Conservation (phyloP, 331 rosid species). For the Phaseolus coccineus region DNA sequence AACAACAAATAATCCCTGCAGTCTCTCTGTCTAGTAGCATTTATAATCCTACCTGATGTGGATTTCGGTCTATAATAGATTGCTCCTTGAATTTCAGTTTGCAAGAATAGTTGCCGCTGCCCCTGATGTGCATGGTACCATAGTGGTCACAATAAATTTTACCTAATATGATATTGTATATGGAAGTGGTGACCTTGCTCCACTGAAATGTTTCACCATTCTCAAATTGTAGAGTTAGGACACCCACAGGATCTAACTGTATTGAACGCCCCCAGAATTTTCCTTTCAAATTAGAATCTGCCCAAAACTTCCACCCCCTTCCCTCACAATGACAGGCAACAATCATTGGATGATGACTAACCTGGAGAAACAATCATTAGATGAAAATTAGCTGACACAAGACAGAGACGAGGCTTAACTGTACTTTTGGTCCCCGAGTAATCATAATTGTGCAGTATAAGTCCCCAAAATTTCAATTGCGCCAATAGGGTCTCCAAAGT, state of each 20-base stretch:
- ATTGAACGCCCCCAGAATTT: constrained; percentile 99
- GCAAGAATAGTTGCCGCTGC: constrained; percentile 94
- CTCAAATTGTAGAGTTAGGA: constrained; percentile 90
- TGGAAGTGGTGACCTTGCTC: constrained; percentile 99
- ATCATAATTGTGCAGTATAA: no score
- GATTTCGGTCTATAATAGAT: constrained; percentile 94
- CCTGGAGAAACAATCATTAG: constrained; percentile 74
- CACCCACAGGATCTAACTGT: constrained; percentile 96
- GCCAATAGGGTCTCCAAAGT: no score
- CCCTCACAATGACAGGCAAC: constrained; percentile 99
- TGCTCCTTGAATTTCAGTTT: constrained; percentile 99
- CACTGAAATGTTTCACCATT: constrained; percentile 93
- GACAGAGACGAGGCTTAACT: background rate
- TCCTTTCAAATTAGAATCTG: constrained; percentile 96
- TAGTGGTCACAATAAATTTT: constrained; percentile 97
- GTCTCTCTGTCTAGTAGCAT: constrained; percentile 23
- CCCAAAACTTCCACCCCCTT: constrained; percentile 96
- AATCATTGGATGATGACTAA: constrained; percentile 97
- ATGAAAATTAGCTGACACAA: constrained; percentile 38
- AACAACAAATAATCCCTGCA: background rate
- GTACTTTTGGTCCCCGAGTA: no score
- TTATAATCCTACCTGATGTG: constrained; percentile 80
- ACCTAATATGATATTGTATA: constrained; percentile 94
- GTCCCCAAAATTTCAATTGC: no score
- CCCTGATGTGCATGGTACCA: constrained; percentile 97